Evolutionary conservation across 805 yeast genomes (phyloP), one percentile per base, ranked within the genome.

Genomic region (Barnettozyma populi): DNA sequence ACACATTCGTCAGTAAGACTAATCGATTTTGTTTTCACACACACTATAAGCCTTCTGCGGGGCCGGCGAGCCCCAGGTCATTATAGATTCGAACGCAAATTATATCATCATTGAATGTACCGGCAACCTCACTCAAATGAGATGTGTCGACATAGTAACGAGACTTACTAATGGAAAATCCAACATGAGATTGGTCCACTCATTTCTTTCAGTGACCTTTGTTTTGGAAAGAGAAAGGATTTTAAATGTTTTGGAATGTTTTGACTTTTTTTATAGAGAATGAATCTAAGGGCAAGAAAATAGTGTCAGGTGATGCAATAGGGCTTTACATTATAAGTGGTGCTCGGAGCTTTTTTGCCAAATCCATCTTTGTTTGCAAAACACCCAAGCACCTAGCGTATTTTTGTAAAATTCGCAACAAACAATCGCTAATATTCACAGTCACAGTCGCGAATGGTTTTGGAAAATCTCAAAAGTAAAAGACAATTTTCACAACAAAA

Each of bases 21-120:
- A 49, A 49, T 49, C 49, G 56, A 50, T 39, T 39, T 37, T 44
- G 54, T 66, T 60, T 66, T 70, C 68, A 65, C 74, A 70, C 61
- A 51, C 53, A 46, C 63, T 48, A 51, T 56, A 53, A 53, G 55
- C 53, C 69, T 73, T 63, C 61, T 61, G 50, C 62, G 70, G 67
- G 64, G 71, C 73, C 70, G 71, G 78, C 75, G 77, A 63, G 76
- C 69, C 63, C 65, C 76, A 66, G 68, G 68, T 53, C 54, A 53
- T 51, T 47, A 49, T 16, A 53, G 63, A 57, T 61, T 75, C 70
- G 69, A 75, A 68, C 79, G 79, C 79, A 75, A 75, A 75, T 75
- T 75, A 75, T 68, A 67, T 71, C 79, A 74, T 74, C 79, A 72
- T 64, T 29, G 34, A 47, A 41, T 34, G 36, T 35, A 19, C 8